Evolutionary conservation across 179 eudicot species (phyloP).

Genomic region (Corrigiola litoralis): DNA sequence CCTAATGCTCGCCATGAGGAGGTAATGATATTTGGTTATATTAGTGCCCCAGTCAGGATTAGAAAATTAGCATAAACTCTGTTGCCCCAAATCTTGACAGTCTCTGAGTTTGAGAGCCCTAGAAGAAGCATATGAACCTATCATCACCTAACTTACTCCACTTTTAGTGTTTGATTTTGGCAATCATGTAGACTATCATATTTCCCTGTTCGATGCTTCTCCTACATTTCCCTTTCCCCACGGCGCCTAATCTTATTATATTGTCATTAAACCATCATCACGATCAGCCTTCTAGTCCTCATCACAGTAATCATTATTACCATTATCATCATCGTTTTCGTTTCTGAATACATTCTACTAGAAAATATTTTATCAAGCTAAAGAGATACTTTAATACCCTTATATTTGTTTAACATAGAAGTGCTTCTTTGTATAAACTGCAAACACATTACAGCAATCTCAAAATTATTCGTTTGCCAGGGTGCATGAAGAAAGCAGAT

Average conservation of each 20-base stretch:
- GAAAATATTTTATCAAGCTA: background rate
- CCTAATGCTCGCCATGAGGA: conserved; percentile 30
- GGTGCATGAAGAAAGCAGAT: conserved; percentile 13
- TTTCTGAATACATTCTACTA: background rate
- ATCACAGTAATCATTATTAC: conserved; percentile 4
- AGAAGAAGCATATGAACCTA: conserved; percentile 21
- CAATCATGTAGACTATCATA: conserved; percentile 6
- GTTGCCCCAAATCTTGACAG: conserved; percentile 24
- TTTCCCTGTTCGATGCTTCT: conserved; percentile 15
- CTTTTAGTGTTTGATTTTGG: conserved; percentile 14
- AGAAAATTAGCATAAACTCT: conserved; percentile 4
- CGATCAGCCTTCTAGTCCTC: conserved; percentile 8
- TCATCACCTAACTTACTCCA: conserved; percentile 16
- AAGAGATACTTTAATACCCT: background rate
- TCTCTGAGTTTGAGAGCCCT: conserved; percentile 17
- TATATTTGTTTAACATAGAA: background rate
- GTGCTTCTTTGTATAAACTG: too few species aligned
- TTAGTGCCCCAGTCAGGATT: background rate
- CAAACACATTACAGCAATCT: conserved; percentile 10
- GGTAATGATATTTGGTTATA: conserved; percentile 15
- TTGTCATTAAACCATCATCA: conserved; percentile 7
- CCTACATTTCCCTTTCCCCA: conserved; percentile 8
- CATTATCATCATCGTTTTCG: conserved; percentile 11
- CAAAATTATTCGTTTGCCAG: background rate
- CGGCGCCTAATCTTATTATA: conserved; percentile 6